These are phyloP conservation scores for Skeletonema tropicum DNA, from an alignment of 108 stramenopile species.

Conservation along the genomic window DNA sequence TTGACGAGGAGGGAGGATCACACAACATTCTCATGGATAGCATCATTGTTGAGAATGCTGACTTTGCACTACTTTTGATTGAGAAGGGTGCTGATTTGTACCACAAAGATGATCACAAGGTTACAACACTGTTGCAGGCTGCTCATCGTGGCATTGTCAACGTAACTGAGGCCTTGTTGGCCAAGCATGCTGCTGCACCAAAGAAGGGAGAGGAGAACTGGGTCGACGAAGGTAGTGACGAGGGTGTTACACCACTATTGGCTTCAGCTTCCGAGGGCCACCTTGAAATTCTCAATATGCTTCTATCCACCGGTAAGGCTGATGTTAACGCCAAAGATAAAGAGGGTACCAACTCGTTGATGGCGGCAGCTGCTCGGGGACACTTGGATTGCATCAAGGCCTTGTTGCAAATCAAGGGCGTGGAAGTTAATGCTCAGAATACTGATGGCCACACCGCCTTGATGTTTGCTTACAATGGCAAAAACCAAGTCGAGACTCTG, in stretches of 20 bases:
- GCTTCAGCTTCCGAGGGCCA: conserved; percentile 95
- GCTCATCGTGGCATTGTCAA: conserved; percentile 84
- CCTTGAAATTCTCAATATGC: conserved; percentile 70
- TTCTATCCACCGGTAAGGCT: conserved; percentile 73
- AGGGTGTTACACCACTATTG: conserved; percentile 94
- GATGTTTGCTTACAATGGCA: conserved; percentile 99
- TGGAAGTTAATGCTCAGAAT: conserved; percentile 92
- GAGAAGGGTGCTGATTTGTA: conserved; percentile 86
- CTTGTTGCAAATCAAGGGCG: conserved; percentile 71
- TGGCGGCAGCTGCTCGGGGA: conserved; percentile 98
- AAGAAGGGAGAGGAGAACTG: conserved; percentile 58
- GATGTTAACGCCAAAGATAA: conserved; percentile 89
- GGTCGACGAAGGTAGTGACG: conserved; percentile 85
- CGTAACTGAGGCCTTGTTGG: conserved; percentile 81
- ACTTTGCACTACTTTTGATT: conserved; percentile 85
- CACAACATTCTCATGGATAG: conserved; percentile 97
- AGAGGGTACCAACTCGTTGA: conserved; percentile 92
- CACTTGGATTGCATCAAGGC: conserved; percentile 83
- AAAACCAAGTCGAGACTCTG: conserved; percentile 96
- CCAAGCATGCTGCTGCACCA: conserved; percentile 54
- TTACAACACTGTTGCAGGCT: conserved; percentile 87
- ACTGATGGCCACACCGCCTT: conserved; percentile 97
- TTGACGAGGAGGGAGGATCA: conserved; percentile 90
- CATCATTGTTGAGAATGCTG: conserved; percentile 92
- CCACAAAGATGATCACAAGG: conserved; percentile 82